Base-by-base conservation (phyloP, 2,329 filamentous ascomycete genomes). In the Fusarium camptoceras region DNA sequence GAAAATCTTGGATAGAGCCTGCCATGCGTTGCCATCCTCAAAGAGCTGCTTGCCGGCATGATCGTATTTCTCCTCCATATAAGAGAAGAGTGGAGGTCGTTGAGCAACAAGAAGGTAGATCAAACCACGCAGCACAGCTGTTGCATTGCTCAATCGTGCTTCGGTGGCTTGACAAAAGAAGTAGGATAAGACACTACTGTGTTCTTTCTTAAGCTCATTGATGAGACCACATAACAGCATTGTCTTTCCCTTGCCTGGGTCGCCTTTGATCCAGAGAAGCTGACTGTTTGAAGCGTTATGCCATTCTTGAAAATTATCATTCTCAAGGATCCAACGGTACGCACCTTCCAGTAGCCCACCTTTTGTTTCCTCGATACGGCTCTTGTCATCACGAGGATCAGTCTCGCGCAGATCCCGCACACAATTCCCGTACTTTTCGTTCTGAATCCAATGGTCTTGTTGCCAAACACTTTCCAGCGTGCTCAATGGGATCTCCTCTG, bases 221-320 rank as follows among this genome's bases (percentile, higher is more conserved):
- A 83, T 77, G 28, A 83, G 77, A 4, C 80, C 79, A 15, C 76
- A 80, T 0, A 83, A 53, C 1, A 83, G 66, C 79, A 84, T 83
- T 0, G 81, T 84, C 68, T 84, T 84, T 5, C 82, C 82, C 37
- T 81, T 83, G 4, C 82, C 81, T 0, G 81, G 76, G 44, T 78
- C 77, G 0, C 79, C 80, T 20, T 69, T 79, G 20, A 82, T 74
- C 81, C 80, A 82, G 4, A 84, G 76, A 18, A 82, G 55, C 1
- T 46, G 59, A 1, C 31, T 5, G 15, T 74, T 53, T 8, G 46
- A 49, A 30, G 20, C 1, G 0, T 18, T 22, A 0, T 22, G 2
- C 72, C 37, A 73, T 39, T 22, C 20, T 6, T 42, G 14, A 24
- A 78, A 82, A 0, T 74, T 47, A 0, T 47, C 15, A 27, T 77